A percentile compares a stretch with the other conserved stretches of the same genome.
These are phyloP conservation scores for Podospora conica DNA, from an alignment of 495 filamentous ascomycete genomes.

Conservation along the genomic window DNA sequence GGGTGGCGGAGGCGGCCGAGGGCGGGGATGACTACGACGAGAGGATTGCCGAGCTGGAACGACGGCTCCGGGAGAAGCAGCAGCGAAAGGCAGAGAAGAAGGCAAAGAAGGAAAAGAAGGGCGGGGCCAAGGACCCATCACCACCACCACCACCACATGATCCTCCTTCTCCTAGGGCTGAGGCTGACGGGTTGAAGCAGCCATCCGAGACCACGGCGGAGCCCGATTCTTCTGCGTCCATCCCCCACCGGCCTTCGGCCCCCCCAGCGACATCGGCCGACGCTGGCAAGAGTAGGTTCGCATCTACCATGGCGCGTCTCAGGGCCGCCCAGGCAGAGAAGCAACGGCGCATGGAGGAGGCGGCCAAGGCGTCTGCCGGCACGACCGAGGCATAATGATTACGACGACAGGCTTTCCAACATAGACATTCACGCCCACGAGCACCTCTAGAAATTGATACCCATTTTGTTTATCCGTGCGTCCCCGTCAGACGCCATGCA, in stretches of 20 bases:
- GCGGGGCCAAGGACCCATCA: constrained; percentile 5
- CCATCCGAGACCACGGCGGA: neutral
- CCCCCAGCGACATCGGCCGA: constrained; percentile 10
- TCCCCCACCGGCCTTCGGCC: neutral
- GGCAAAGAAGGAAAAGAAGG: constrained; percentile 21
- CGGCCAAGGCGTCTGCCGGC: neutral
- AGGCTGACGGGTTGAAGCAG: constrained; percentile 29
- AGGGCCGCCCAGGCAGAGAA: constrained; percentile 35
- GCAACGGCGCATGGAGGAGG: constrained; percentile 21
- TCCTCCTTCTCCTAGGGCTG: constrained; percentile 15
- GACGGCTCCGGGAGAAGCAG: constrained; percentile 24
- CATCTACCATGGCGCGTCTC: constrained; percentile 37
- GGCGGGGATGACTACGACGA: constrained; percentile 29
- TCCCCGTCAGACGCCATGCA: neutral
- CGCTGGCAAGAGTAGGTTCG: constrained; percentile 13
- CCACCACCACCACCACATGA: constrained; percentile 12
- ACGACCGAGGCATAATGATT: neutral
- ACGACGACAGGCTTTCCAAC: neutral
- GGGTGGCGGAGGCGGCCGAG: constrained; percentile 1
- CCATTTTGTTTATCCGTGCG: neutral
- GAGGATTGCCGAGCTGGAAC: constrained; percentile 37
- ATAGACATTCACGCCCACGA: neutral
- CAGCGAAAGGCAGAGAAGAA: constrained; percentile 33
- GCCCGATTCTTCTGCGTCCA: neutral
- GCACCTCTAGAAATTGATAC: neutral